Evolutionary conservation across 371 early-diverging fungal genomes (phyloP), one percentile per base, ranked within the genome.

Genomic region (Apophysomyces ossiformis): DNA sequence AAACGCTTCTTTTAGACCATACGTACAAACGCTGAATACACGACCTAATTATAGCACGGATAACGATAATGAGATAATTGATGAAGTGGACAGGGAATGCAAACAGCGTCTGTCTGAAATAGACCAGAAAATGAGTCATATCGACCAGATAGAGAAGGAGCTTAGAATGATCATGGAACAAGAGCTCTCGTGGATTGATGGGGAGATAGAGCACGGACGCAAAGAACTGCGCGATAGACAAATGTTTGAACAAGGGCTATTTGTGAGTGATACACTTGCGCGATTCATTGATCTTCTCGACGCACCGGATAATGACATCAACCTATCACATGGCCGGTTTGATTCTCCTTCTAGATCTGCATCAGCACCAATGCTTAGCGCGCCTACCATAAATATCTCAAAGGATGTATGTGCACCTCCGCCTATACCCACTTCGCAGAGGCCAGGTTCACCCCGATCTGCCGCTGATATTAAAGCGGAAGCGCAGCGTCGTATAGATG

Each of bases 181-280:
- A 1, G 67, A 75, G 46, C 47, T 75, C 39, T 57, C 68, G 7
- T 47, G 45, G 0, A 47, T 73, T 8, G 76, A 73, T 35, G 32
- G 62, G 11, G 61, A 65, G 15, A 47, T 73, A 4, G 61, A 66
- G 13, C 37, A 65, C 4, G 68, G 63, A 4, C 59, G 64, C 5
- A 63, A 61, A 4, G 35, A 62, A n/a, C 45, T 72, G 13, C 71
- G 63, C 13, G 70, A 79, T 5, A 69, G 70, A 43, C 75, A 79
- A 54, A 82, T 82, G 82, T 82, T 82, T 74, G 82, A 82, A 57
- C 71, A 77, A 47, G 82, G 82, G 0, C 43, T 79, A 0, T 82
- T 70, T 69, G 72, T 82, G 8, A 57, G 68, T 7, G 76, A 74
- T 60, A 65, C 69, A 36, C 26, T 82, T 12, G 76, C 77, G 35